Base-by-base conservation (phyloP, 2,329 filamentous ascomycete genomes). In the Ilyonectria mors-panacis region DNA sequence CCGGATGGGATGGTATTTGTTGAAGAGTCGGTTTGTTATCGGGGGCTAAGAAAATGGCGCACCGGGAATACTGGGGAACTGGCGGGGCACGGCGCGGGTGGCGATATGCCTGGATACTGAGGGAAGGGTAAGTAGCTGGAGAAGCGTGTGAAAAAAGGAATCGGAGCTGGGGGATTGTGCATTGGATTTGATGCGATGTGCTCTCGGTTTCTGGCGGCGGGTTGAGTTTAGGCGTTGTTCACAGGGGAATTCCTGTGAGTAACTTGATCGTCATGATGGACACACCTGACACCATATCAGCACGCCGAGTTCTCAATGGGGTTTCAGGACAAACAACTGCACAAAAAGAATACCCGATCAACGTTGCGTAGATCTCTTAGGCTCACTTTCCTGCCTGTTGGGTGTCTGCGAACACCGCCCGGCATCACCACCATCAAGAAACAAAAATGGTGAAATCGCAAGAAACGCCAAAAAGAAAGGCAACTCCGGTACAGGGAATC, bases 401-500 rank as follows among this genome's bases (percentile, higher is more conserved):
- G 5, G n/a, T 30, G 12, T 2, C 17, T 6, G 6, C 12, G 8
- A 15, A 10, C 10, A 12, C 28, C 2, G 28, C 28, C 3, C 48
- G 33, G 8, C 42, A 15, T 10, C 53, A 28, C 23, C 30, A n/a
- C 9, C 44, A 21, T 1, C 19, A 9, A 35, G 5, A 9, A 23
- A 17, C 51, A 56, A 51, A 63, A 63, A 33, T 9, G 26, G 8
- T 12, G 30, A 17, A 7, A 56, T 39, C 39, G 39, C 6, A 8
- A 8, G 28, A 10, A 12, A 19, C 2, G 12, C 17, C 55, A 67
- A 68, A 57, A 42, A 8, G 28, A 7, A 17, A 10, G 15, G 1
- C 4, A 1, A 30, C 71, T 74, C 72, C 72, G 72, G 72, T 74
- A 74, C 72, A 73, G 72, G 72, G 72, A 74, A 74, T 74, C 72